phyloP scores from a whole-genome alignment of 768 basidiomycete species.

The Floccularia luteovirens region DNA sequence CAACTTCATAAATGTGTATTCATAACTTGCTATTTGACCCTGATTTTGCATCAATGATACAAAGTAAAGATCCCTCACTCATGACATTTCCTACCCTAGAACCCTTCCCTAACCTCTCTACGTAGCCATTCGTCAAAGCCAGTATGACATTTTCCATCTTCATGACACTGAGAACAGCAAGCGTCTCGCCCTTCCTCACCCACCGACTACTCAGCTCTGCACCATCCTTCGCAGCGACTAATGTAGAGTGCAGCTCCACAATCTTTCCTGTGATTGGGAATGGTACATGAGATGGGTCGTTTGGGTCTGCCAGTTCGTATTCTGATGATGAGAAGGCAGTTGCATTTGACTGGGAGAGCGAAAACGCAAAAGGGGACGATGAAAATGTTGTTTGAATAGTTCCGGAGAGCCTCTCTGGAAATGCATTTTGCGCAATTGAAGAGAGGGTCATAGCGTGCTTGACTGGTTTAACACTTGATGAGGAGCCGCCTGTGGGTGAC shows the following conservation, averaged over 20 bases:
- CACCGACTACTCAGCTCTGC: constrained; percentile 1
- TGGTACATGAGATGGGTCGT: constrained; percentile 18
- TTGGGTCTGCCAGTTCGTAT: constrained; percentile 27
- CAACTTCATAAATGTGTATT: no score
- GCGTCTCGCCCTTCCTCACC: constrained; percentile 23
- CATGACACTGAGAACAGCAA: constrained; percentile 28
- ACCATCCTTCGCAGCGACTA: constrained; percentile 7
- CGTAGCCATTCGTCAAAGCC: constrained; percentile 19
- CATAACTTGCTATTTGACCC: constrained; percentile 3
- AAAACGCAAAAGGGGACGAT: constrained; percentile 19
- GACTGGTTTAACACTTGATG: constrained; percentile 3
- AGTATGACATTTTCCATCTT: constrained; percentile 30
- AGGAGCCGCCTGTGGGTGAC: constrained; percentile 6
- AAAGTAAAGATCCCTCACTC: constrained; percentile 25
- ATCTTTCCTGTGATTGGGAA: constrained; percentile 29
- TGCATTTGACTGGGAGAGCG: constrained; percentile 22
- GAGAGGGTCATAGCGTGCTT: constrained; percentile 24
- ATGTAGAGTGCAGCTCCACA: constrained; percentile 23
- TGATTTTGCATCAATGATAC: constrained; percentile 12
- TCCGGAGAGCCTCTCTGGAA: constrained; percentile 26
- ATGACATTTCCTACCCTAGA: constrained; percentile 22
- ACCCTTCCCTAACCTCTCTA: constrained; percentile 22
- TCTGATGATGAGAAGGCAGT: constrained; percentile 14
- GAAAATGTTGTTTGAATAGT: constrained; percentile 23
- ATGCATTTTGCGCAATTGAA: constrained; percentile 24